Base-by-base conservation (phyloP, 768 basidiomycete species). In the Tubosaeta sp. region DNA sequence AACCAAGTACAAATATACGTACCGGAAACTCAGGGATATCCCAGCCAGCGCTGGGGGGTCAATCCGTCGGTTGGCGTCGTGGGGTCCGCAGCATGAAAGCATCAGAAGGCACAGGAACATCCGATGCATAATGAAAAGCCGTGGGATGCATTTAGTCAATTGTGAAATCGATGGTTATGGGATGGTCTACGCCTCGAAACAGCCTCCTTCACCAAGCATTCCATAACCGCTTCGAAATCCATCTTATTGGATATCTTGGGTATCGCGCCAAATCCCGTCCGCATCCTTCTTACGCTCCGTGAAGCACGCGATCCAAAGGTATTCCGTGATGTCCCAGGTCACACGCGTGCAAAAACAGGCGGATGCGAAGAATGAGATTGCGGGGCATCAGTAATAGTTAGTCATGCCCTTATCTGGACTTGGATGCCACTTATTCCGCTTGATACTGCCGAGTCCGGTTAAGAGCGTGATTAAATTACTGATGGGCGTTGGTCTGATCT, bases 271-370 rank as follows among this genome's bases (percentile, higher is more conserved):
- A 16, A 77, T 72, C 11, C 88, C 87, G 43, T 78, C 67, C 34
- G 72, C 72, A 58, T 92, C 91, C 78, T 83, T 89, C 74, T 90
- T 94, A 50, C 85, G 76, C 41, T 97, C 93, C 14, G 90, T 92
- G 65, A 97, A 93, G 73, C 93, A 97, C 1, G 92, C 95, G 60
- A 97, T 92, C 13, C 95, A 95, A 55, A 95, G 79, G 70, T 86
- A 87, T 54, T 94, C 82, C 51, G 92, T 95, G 70, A 97, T 91
- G 58, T 94, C 88, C 54, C 69, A 71, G 60, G 95, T 92, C 50
- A 95, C 91, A n/a, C 86, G 73, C 27, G 81, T 76, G 60, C 86
- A 88, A 69, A 95, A 95, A 41, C 86, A 78, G 25, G 76, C 82
- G 61, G 91, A 97, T 38, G 80, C 78, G 61, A 84, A 55, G 51